Evolutionary conservation across 2,329 filamentous ascomycete species (phyloP).

Genomic region (Fusarium sp.): DNA sequence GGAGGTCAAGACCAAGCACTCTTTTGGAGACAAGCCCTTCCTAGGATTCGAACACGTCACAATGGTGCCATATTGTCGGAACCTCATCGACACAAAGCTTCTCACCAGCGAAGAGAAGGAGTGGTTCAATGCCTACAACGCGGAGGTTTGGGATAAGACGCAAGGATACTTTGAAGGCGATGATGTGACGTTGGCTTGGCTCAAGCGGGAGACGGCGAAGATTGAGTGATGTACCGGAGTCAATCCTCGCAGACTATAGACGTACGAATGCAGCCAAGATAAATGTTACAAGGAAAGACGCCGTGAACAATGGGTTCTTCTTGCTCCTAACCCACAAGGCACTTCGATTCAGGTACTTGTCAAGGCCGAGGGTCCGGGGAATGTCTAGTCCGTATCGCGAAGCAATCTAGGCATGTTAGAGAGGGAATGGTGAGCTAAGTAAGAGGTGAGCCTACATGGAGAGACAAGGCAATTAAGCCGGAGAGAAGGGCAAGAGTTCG

Average conservation of each 20-base stretch:
- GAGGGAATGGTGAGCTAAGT: neutral
- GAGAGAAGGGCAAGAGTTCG: constrained; percentile 78
- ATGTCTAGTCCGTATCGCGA: constrained; percentile 61
- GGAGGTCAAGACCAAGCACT: constrained; percentile 88
- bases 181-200: constrained; percentile 81
- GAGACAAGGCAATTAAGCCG: constrained; percentile 73
- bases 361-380: constrained; percentile 55
- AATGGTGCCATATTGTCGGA: constrained; percentile 95
- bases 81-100: constrained; percentile 83
- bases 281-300: constrained; percentile 82
- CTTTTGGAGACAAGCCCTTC: constrained; percentile 94
- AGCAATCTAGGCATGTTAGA: constrained; percentile 56
- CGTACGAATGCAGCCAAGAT: constrained; percentile 70
- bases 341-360: constrained; percentile 56
- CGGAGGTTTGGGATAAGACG: constrained; percentile 87
- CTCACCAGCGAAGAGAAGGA: constrained; percentile 82
- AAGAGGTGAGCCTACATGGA: constrained; percentile 68
- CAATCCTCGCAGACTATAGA: constrained; percentile 59
- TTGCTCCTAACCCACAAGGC: constrained; percentile 66
- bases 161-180: constrained; percentile 82
- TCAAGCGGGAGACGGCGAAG: constrained; percentile 87
- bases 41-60: constrained; percentile 97
- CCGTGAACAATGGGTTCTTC: constrained; percentile 75
- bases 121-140: constrained; percentile 91
- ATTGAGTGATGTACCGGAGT: constrained; percentile 55